A percentile compares a stretch with the other conserved stretches of the same genome.
phyloP scores from a whole-genome alignment of 1,284 basidiomycete species.

The Peniophora sp. region DNA sequence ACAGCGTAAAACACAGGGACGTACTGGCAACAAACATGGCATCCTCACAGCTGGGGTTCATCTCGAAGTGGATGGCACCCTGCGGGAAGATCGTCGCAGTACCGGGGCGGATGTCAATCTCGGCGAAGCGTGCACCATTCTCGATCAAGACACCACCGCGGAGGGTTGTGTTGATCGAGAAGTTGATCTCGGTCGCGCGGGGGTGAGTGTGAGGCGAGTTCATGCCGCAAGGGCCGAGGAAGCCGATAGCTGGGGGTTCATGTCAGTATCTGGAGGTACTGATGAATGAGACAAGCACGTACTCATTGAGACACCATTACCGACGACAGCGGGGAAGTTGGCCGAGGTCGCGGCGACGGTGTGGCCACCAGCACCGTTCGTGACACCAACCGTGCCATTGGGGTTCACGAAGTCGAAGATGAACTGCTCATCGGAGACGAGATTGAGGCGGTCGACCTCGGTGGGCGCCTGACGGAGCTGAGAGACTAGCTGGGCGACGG shows the following conservation, averaged over 20 bases:
- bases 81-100: conserved; percentile 25
- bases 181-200: conserved; percentile 23
- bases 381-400: conserved; percentile 1
- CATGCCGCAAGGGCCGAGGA: conserved; percentile 18
- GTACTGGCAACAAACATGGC: conserved; percentile 10
- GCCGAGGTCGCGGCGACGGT: conserved; percentile 9
- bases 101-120: conserved; percentile 22
- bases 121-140: conserved; percentile 26
- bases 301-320: conserved; percentile 13
- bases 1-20: conserved; percentile 17
- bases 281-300: neutral
- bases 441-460: conserved; percentile 1
- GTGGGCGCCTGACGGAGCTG: neutral
- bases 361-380: conserved; percentile 11
- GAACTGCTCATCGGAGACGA: conserved; percentile 8
- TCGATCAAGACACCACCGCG: conserved; percentile 25
- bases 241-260: conserved; percentile 7
- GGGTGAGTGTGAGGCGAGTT: conserved; percentile 25
- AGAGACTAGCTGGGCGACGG: neutral
- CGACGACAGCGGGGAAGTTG: conserved; percentile 14
- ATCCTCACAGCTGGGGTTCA: conserved; percentile 22
- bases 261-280: neutral
- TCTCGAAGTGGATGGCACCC: conserved; percentile 28
- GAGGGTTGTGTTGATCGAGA: conserved; percentile 23
- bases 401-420: conserved; percentile 14